Base-by-base conservation (phyloP, 306 rosid species). In the Glycine soja region DNA sequence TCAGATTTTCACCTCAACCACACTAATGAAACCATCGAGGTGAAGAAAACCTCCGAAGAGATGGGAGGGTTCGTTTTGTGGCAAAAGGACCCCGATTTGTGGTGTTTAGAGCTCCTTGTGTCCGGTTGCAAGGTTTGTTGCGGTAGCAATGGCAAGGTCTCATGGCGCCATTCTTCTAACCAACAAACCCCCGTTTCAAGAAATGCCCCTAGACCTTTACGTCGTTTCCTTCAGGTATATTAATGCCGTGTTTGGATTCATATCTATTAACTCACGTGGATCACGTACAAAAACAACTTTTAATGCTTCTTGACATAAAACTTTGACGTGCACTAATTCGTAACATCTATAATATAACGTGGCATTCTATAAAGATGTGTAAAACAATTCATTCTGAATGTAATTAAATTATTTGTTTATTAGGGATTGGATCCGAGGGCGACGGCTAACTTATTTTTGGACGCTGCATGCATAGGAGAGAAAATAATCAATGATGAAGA, bases 361-460 rank as follows among this genome's bases (percentile, higher is more conserved):
- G 43, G 5, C 38, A 5, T 40, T 40, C 43, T 24, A 24, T 24
- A 24, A 0, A 24, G 30, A 24, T 24, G 2, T 19, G 24, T 19
- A 19, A 19, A 19, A 19, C n/a, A n/a, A n/a, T n/a, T n/a, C n/a
- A 1, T 19, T 19, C 24, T 38, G 4, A 43, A 43, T 36, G 47
- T 13, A 42, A 14, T n/a, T 30, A 38, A 18, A 72, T 8, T 5
- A 12, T 38, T 73, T 58, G 5, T 48, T 52, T 58, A 40, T 38
- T 74, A 95, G 98, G 98, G 99, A 19, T 83, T 93, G 81, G 99
- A 95, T 24, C 99, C 99, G 3, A 86, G 98, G 53, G 97, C 98
- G 4, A 95, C 98, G 12, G 96, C 97, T 3, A 90, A 87, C 70
- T 85, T 95, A 72, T 95, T 95, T 79, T 73, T 84, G 8, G 95